Evolutionary conservation across 2,329 filamentous ascomycete genomes (phyloP).

Genomic region (Aspergillus sp.): DNA sequence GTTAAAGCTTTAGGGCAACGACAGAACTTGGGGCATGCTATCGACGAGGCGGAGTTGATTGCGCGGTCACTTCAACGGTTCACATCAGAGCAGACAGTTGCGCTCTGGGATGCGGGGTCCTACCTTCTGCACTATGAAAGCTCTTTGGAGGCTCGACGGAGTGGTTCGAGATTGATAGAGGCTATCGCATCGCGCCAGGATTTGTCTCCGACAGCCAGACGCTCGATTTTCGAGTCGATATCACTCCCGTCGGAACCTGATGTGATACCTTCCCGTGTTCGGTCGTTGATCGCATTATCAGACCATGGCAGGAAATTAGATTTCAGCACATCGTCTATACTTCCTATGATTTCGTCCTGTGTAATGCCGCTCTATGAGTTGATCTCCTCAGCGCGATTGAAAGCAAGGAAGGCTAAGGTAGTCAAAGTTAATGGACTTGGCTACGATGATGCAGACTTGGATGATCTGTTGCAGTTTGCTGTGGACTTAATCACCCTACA

Average conservation of each 20-base stretch:
- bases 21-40: constrained; percentile 26
- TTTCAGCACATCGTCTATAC: constrained; percentile 30
- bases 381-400: constrained; percentile 29
- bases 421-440: constrained; percentile 23
- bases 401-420: constrained; percentile 29
- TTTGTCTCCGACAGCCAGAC: constrained; percentile 27
- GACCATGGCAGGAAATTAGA: constrained; percentile 38
- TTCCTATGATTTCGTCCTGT: constrained; percentile 34
- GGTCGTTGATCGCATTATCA: constrained; percentile 33
- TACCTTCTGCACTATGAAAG: constrained; percentile 30
- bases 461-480: constrained; percentile 34
- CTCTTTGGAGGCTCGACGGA: constrained; percentile 29
- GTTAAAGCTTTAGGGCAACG: constrained; percentile 27
- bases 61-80: constrained; percentile 28
- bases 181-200: constrained; percentile 32
- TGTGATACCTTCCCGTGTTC: constrained; percentile 31
- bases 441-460: constrained; percentile 29
- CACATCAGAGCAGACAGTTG: constrained; percentile 31
- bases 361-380: constrained; percentile 32
- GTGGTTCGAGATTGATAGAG: constrained; percentile 29
- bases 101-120: constrained; percentile 33
- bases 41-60: constrained; percentile 32
- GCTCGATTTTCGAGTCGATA: constrained; percentile 29
- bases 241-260: constrained; percentile 26
- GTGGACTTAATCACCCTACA: constrained; percentile 38